Base-by-base conservation (phyloP, 441 rosid species). In the Jatropha podagrica region DNA sequence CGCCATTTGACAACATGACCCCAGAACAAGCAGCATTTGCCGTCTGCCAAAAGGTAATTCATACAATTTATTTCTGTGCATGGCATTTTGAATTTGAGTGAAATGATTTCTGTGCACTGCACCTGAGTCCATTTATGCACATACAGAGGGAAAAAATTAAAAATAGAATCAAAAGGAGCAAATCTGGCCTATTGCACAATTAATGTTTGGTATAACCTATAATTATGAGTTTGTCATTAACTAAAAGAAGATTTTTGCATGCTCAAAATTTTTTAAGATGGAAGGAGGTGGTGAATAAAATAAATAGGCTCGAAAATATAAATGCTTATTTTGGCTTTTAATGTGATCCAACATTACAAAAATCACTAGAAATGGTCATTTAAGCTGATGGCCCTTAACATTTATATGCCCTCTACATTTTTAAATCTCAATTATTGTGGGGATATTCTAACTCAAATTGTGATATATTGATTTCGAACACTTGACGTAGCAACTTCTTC, bases 1-100 rank as follows among this genome's bases (percentile, higher is more conserved):
- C 82, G n/a, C 96, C 94, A 60, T 91, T 91, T 32, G 91, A 88
- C 72, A 81, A 87, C 82, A 90, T 90, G 96, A 91, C 94, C 26
- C 94, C 94, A 1, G 96, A 90, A 80, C 94, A 91, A 69, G 96
- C 96, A 55, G 96, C 96, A 6, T 91, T 90, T 85, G 94, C 96
- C 9, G 96, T 91, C 78, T 91, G 86, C 80, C 92, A 88, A 78
- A 91, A 88, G 96, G 96, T 91, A 85, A 49, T 26, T 52, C 42
- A 64, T 65, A 61, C 46, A 20, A 73, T 74, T 75, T 60, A 17
- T 48, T 71, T 32, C 54, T 15, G 37, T 9, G 4, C 42, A 42
- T n/a, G 38, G 17, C 2, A 40, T 40, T 60, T 60, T 40, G 14
- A 5, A 49, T 44, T 56, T n/a, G 7, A 61, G 8, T 8, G 4